Evolutionary conservation across 2,329 filamentous ascomycete species (phyloP).

Genomic region (Penicillium carneum): DNA sequence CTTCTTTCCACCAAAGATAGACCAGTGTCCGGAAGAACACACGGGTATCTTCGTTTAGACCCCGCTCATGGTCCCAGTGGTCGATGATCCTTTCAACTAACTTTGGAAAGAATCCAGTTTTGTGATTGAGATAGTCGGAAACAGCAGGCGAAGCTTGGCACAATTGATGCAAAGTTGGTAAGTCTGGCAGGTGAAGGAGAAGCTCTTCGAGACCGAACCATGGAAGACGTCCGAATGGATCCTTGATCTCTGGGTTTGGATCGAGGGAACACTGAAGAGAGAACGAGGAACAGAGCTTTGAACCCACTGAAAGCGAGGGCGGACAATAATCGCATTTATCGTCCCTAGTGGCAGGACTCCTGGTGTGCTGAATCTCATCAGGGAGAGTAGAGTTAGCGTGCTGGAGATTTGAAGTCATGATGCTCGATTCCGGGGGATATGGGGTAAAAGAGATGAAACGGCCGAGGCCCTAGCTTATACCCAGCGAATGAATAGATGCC

Average conservation of each 20-base stretch:
- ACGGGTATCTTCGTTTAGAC: background rate
- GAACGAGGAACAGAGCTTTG: background rate
- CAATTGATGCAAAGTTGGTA: background rate
- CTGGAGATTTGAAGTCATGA: background rate
- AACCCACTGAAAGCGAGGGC: background rate
- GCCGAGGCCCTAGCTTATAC: background rate
- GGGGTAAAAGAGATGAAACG: background rate
- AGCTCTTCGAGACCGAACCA: background rate
- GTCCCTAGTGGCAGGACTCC: background rate
- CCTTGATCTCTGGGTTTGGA: background rate
- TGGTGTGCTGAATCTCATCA: background rate
- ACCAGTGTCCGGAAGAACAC: background rate
- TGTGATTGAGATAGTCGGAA: background rate
- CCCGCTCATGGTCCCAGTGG: too few relatives aligned
- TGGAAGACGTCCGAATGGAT: background rate
- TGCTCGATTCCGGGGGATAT: background rate
- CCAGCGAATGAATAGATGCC: background rate
- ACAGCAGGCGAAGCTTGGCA: background rate
- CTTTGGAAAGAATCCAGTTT: background rate
- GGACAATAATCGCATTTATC: background rate
- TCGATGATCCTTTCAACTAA: background rate
- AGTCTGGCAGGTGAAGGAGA: background rate
- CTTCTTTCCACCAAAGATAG: constrained; percentile 4
- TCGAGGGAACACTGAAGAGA: background rate
- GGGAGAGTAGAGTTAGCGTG: background rate